These are phyloP conservation scores for Chenopodium formosanum DNA, from an alignment of 148 eudicot species.

Conservation along the genomic window DNA sequence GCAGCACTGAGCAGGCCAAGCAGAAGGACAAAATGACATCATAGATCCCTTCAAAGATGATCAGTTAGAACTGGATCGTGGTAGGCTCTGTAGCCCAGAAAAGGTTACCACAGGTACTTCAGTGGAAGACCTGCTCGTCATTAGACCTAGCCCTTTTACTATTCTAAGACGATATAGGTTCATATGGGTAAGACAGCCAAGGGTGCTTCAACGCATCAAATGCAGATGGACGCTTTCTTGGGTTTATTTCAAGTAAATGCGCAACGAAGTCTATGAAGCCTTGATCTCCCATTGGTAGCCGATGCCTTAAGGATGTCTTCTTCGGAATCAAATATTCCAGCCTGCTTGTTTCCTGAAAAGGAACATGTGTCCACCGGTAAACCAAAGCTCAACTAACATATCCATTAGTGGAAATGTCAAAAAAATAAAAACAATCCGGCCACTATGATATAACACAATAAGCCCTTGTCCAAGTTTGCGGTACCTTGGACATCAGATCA, in stretches of 20 bases:
- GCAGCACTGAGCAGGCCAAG: conserved; percentile 16
- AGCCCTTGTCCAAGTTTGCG: background rate
- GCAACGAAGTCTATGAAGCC: conserved; percentile 96
- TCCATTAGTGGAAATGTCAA: background rate
- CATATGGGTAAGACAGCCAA: conserved; percentile 95
- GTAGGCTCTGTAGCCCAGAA: conserved; percentile 10
- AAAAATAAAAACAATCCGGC: background rate
- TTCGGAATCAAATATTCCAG: conserved; percentile 95
- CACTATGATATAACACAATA: background rate
- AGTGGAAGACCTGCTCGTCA: conserved; percentile 12
- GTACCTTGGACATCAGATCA: background rate
- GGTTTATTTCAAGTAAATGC: conserved; percentile 85
- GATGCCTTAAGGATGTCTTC: conserved; percentile 89
- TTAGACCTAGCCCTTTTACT: background rate
- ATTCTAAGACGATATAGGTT: conserved; percentile 81
- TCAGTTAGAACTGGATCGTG: background rate
- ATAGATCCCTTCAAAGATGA: conserved; percentile 7
- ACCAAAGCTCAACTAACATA: background rate
- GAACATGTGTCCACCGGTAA: conserved; percentile 12
- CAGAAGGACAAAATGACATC: conserved; percentile 8
- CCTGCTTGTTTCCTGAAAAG: conserved; percentile 75
- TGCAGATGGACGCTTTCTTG: conserved; percentile 91
- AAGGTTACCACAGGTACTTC: conserved; percentile 7
- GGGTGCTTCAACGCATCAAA: conserved; percentile 96
- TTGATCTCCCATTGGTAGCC: conserved; percentile 98